A percentile compares a stretch with the other conserved stretches of the same genome.
Conservation (phyloP, 768 basidiomycete genomes). For the Steccherinum ochraceum region DNA sequence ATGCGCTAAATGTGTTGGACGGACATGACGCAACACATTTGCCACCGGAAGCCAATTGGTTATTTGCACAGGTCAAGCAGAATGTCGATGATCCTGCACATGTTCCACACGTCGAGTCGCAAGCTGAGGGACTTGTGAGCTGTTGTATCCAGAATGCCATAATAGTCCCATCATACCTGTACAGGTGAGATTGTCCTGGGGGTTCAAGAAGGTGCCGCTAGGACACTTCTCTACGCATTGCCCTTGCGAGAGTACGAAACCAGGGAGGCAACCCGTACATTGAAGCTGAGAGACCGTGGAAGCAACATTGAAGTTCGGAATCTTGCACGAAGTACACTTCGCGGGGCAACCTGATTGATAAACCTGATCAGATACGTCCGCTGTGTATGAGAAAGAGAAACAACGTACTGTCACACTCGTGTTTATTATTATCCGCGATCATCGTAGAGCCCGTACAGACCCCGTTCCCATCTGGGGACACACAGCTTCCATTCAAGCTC, state of each 20-base stretch:
- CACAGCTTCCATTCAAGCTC: conserved; percentile 64
- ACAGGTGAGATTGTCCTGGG: conserved; percentile 70
- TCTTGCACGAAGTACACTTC: conserved; percentile 74
- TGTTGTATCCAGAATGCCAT: too few relatives aligned
- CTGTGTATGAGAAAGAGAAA: neutral
- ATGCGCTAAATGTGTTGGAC: conserved; percentile 58
- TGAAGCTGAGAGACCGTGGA: conserved; percentile 62
- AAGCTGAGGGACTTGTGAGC: too few relatives aligned
- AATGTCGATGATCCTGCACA: conserved; percentile 63
- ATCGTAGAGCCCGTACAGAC: conserved; percentile 66
- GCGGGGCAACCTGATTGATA: conserved; percentile 78
- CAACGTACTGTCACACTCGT: conserved; percentile 75
- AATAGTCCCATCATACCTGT: too few relatives aligned
- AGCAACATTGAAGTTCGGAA: conserved; percentile 61
- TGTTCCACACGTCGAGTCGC: conserved; percentile 66
- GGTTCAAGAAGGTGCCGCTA: conserved; percentile 61
- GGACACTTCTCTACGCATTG: conserved; percentile 70
- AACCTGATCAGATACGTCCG: too few relatives aligned
- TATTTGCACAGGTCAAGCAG: conserved; percentile 68
- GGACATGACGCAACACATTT: conserved; percentile 76
- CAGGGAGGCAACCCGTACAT: conserved; percentile 76
- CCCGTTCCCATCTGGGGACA: conserved; percentile 56
- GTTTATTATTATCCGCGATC: conserved; percentile 76
- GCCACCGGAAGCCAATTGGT: conserved; percentile 62
- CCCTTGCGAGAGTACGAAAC: conserved; percentile 65